Conservation (phyloP, 2,329 filamentous ascomycete genomes). For the Calonectria leucothoes region DNA sequence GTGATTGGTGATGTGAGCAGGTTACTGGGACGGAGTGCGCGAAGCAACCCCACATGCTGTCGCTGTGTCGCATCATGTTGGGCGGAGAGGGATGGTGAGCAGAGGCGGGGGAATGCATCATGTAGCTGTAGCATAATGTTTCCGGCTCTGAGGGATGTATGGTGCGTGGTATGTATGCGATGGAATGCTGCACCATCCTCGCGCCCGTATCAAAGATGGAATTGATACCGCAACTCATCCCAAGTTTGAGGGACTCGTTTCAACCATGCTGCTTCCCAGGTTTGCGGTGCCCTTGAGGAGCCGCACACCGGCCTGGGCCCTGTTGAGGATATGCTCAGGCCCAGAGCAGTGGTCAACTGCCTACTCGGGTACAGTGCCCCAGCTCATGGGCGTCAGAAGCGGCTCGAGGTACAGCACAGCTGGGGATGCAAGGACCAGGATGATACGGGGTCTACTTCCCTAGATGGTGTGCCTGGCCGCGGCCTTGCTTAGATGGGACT, state of each 20-base stretch:
- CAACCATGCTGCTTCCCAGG: neutral
- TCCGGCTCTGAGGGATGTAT: neutral
- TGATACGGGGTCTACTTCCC: conserved; percentile 13
- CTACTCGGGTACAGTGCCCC: neutral
- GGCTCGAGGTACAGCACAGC: conserved; percentile 10
- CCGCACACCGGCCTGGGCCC: neutral
- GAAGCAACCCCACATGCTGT: conserved; percentile 42
- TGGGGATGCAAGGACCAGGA: conserved; percentile 30
- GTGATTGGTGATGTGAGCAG: conserved; percentile 40
- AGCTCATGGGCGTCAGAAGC: conserved; percentile 14
- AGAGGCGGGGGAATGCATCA: conserved; percentile 4
- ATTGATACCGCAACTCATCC: neutral
- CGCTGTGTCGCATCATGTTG: conserved; percentile 23
- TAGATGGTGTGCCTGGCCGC: conserved; percentile 25
- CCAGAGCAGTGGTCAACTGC: neutral
- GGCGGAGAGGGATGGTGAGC: conserved; percentile 15
- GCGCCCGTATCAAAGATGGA: neutral
- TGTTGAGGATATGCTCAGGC: conserved; percentile 4
- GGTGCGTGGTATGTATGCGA: too few species aligned
- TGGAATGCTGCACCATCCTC: neutral
- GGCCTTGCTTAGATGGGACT: conserved; percentile 7
- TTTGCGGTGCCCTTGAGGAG: neutral
- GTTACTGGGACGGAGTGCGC: conserved; percentile 36
- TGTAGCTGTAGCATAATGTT: neutral
- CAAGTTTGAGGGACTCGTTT: neutral